Base-by-base conservation (phyloP, 768 basidiomycete species). In the Suillus fuscotomentosus region DNA sequence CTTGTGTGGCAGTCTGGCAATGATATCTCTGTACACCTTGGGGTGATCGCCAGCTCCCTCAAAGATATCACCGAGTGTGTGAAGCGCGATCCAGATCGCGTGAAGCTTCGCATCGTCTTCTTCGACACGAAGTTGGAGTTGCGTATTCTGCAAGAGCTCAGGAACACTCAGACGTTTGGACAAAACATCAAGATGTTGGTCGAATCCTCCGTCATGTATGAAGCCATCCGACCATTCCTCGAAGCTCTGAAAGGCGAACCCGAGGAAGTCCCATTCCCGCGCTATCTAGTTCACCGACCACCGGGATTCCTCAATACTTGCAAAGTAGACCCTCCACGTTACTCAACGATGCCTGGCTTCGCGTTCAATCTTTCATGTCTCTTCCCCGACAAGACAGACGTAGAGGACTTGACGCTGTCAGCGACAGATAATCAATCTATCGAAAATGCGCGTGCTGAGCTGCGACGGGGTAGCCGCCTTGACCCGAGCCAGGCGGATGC, bases 401-500 rank as follows among this genome's bases (percentile, higher is more conserved):
- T 81, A 5, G 69, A 69, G 8, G 78, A 81, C 55, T 66, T 86
- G 15, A 75, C 72, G 50, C 74, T 88, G 54, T 71, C 75, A 56
- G 80, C 80, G 0, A 72, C 75, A 1, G 80, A 85, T 61, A 73
- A 70, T 9, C 65, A 61, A 11, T 86, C 87, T 0, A 70, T 89
- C n/a, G 78, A 70, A 4, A 64, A 63, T n/a, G 88, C 84, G 0
- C 81, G 85, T 6, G 65, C 72, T 24, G 77, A 80, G 48, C 72
- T 92, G n/a, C 75, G 66, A 48, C 64, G 69, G 20, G 73, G 75
- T 4, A 91, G 87, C 69, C 76, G 82, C 7, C 78, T 94, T 36
- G 92, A 94, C 66, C 78, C 83, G 0, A 89, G 88, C 72, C 92
- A 94, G 70, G 86, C 82, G 0, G 87, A 90, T 62, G 87, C 91